Evolutionary conservation across 768 basidiomycete species (phyloP).

Genomic region (Suillus bovinus): DNA sequence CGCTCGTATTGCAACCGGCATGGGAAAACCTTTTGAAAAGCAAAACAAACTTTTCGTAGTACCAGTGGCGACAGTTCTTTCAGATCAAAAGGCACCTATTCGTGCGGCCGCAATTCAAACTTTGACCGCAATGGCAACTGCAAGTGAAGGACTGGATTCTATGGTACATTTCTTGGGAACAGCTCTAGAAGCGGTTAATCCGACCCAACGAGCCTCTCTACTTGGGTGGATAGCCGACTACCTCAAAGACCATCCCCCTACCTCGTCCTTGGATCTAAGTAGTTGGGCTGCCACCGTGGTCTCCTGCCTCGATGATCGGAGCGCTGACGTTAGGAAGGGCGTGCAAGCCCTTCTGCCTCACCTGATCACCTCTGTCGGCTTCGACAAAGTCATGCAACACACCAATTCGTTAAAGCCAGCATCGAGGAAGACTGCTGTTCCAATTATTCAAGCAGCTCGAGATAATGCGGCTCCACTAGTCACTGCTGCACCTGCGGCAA

Average conservation of each 20-base stretch:
- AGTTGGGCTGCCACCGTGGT: conserved; percentile 67
- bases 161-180: conserved; percentile 79
- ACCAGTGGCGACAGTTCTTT: conserved; percentile 79
- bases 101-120: conserved; percentile 77
- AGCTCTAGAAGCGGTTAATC: conserved; percentile 84
- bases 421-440: conserved; percentile 78
- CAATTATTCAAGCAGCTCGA: conserved; percentile 86
- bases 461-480: conserved; percentile 38
- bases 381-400: conserved; percentile 83
- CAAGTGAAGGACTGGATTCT: conserved; percentile 81
- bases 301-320: conserved; percentile 87
- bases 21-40: conserved; percentile 96
- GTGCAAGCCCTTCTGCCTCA: conserved; percentile 80
- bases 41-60: conserved; percentile 73
- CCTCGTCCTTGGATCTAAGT: conserved; percentile 63
- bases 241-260: conserved; percentile 64
- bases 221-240: conserved; percentile 80
- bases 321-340: conserved; percentile 86
- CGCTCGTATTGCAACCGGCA: conserved; percentile 85
- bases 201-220: conserved; percentile 78
- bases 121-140: conserved; percentile 79
- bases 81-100: conserved; percentile 91
- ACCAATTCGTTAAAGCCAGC: conserved; percentile 90
- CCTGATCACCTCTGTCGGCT: conserved; percentile 75
- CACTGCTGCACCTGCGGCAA: conserved; percentile 26